Evolutionary conservation across 768 basidiomycete genomes (phyloP).

Genomic region (Pluteus cervinus): DNA sequence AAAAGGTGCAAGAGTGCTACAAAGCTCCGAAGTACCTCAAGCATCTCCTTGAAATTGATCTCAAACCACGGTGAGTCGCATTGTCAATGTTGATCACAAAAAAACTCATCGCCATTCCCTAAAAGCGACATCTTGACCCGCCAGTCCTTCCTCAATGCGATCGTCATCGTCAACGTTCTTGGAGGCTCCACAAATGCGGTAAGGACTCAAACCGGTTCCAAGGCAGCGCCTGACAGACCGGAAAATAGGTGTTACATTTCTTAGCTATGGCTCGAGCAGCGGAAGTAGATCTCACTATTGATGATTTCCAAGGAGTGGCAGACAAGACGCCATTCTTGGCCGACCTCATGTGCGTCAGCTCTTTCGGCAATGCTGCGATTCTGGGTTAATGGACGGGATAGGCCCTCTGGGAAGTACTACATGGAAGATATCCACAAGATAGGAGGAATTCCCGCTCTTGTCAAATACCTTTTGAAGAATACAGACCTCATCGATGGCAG

Average conservation of each 20-base stretch:
- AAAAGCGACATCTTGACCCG: slow-evolving; percentile 39
- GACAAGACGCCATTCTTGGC: slow-evolving; percentile 80
- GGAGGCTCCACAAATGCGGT: slow-evolving; percentile 90
- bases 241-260: slow-evolving; percentile 65
- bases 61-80: slow-evolving; percentile 63
- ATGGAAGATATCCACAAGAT: slow-evolving; percentile 89
- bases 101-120: not conserved
- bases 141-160: slow-evolving; percentile 73
- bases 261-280: slow-evolving; percentile 83
- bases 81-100: not conserved
- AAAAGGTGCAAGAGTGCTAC: slow-evolving; percentile 79
- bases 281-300: slow-evolving; percentile 64
- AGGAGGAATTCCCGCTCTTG: slow-evolving; percentile 78
- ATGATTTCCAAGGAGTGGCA: slow-evolving; percentile 80
- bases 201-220: slow-evolving; percentile 17
- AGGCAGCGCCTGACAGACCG: not conserved
- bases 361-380: not conserved
- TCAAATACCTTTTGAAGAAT: slow-evolving; percentile 78
- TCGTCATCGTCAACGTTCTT: slow-evolving; percentile 70
- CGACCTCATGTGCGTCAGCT: slow-evolving; percentile 48
- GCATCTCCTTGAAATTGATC: slow-evolving; percentile 64
- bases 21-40: slow-evolving; percentile 75
- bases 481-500: slow-evolving; percentile 76
- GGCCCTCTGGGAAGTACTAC: slow-evolving; percentile 80
- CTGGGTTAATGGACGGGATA: slow-evolving; percentile 15